Base-by-base conservation (phyloP, 2,329 filamentous ascomycete genomes). In the Dryadomyces sulphureus region DNA sequence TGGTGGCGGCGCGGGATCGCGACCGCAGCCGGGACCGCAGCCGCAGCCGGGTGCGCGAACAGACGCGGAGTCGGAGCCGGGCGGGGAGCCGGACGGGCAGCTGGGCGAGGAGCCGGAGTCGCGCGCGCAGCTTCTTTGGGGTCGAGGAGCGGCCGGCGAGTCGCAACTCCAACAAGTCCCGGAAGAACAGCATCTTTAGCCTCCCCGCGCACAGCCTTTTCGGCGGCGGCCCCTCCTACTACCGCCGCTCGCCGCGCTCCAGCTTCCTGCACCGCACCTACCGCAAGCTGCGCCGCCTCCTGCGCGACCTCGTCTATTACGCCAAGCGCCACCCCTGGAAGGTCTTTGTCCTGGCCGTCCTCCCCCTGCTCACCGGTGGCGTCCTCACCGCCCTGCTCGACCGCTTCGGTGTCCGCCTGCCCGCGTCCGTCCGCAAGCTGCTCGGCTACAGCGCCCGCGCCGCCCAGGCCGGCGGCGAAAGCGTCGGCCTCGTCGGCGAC, bases 291-390 rank as follows among this genome's bases (percentile, higher is more conserved):
- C 82, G 81, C 59, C 79, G 82, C 38, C 75, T 94, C 51, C 66
- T 94, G 48, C 82, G 83, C 57, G 81, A 94, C 59, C 77, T 95
- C 8, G 70, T 82, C 60, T 76, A 81, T 60, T 94, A 90, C 65
- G 83, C 85, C 56, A 82, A 85, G 59, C 73, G 78, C 34, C 82
- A 95, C 65, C 90, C 89, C 0, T 66, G 87, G 59, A 93, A 93
- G 65, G 84, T 94, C 41, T 84, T 95, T 67, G 71, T 85, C 69
- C 75, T 88, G 51, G 81, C 94, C 51, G 74, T 95, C 56, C 78
- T 95, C 74, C 90, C 90, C 9, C 72, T 96, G 48, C 68, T 95
- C 56, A 88, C 82, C 1, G 86, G 86, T 44, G 90, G 90, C 27
- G 82, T 85, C 24, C 65, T 95, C 53, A 80, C 80, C 8, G 84